These are phyloP conservation scores for Wickerhamiella sergipiensis DNA, from an alignment of 805 yeast genomes.

Conservation along the genomic window DNA sequence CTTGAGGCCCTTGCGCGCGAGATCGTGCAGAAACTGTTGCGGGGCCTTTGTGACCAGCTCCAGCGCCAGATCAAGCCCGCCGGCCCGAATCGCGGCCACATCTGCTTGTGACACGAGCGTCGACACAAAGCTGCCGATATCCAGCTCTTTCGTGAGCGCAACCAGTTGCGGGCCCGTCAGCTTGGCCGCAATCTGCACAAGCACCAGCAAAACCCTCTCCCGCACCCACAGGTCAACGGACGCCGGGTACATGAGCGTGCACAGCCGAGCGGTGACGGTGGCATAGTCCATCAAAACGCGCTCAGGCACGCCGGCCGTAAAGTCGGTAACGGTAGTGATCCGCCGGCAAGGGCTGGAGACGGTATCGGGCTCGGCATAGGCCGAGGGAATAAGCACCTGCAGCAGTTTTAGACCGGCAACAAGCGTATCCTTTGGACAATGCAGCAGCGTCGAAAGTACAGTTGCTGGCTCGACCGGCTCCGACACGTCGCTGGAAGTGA, in stretches of 20 bases:
- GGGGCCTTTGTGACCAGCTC: conserved; percentile 8
- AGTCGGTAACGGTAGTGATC: neutral
- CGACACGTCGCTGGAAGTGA: conserved; percentile 5
- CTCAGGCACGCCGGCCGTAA: neutral
- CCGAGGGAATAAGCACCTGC: conserved; percentile 9
- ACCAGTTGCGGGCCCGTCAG: conserved; percentile 2
- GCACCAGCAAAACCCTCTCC: conserved; percentile 11
- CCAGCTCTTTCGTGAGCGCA: conserved; percentile 1
- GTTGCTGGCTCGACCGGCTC: conserved; percentile 1
- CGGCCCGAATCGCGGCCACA: conserved; percentile 4
- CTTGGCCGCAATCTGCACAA: conserved; percentile 15
- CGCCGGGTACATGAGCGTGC: conserved; percentile 10
- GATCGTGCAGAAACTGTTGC: neutral
- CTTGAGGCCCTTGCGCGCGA: conserved; percentile 2
- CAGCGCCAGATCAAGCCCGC: conserved; percentile 13
- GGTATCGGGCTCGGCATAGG: conserved; percentile 4
- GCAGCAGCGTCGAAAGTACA: conserved; percentile 8
- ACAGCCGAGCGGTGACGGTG: conserved; percentile 3
- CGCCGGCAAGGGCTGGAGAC: conserved; percentile 12
- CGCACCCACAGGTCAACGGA: conserved; percentile 9
- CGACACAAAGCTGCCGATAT: conserved; percentile 7
- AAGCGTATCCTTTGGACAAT: conserved; percentile 11
- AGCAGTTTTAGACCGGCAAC: conserved; percentile 10
- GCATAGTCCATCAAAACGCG: conserved; percentile 4
- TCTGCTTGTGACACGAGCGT: conserved; percentile 13